Evolutionary conservation across 768 basidiomycete species (phyloP), one percentile per base, ranked within the genome.

Genomic region (Agrocybe praecox): DNA sequence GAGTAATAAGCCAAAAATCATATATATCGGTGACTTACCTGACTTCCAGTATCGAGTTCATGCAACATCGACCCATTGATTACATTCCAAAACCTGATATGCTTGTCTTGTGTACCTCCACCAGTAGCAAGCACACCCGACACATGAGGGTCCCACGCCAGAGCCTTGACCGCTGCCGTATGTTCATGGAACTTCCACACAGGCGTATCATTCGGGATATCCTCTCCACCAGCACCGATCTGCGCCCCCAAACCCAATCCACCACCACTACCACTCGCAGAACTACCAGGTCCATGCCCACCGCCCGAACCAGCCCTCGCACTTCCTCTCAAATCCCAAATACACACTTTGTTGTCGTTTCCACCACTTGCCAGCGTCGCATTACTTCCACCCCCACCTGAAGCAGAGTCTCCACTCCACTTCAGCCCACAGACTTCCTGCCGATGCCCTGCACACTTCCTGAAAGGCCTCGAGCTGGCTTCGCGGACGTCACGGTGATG

Each of bases 51-150:
- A 71, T 98, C 96, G 47, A 95, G 79, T 68, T 94, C 89, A 58
- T 82, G 87, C 56, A 97, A 76, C 84, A 96, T 83, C 21, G 81
- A 84, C 26, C 96, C 97, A 52, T 86, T 93, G 33, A 84, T 76
- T 7, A 90, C 92, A 69, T 99, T 98, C 96, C 97, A 99, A 68
- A 97, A 98, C 56, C 96, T 80, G 45, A 99, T 95, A 68, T 95
- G 96, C 72, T 96, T 96, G 70, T 98, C 97, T 64, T 97, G 95
- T n/a, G 96, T 99, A 8, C 96, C 97, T 10, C 96, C 96, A 6
- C 97, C 97, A 7, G 92, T 94, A 0, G 96, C 97, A 32, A 98
- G 75, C 2, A 98, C 82, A 1, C 95, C 94, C 11, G 88, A 78
- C 45, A 96, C 81, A 73, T 99, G 97, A 6, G 96, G 96, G 71